Percentiles rank a stretch among this genome's conserved stretches.
These are phyloP conservation scores for Eruca vesicaria DNA, from an alignment of 441 rosid genomes.

Conservation along the genomic window DNA sequence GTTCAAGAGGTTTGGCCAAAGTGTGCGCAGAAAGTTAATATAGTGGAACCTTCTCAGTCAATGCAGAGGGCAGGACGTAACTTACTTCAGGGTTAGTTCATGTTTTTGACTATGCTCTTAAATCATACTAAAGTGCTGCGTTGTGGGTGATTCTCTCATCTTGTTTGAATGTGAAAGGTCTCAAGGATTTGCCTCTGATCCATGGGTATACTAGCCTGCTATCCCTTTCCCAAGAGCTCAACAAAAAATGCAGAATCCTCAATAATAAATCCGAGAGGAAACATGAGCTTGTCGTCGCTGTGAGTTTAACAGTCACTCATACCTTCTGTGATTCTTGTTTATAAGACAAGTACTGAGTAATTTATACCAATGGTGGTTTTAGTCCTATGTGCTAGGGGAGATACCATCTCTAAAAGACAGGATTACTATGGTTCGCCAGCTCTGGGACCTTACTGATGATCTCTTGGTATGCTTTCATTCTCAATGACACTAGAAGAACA, in stretches of 20 bases:
- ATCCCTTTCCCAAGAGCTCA: constrained; percentile 56
- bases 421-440: constrained; percentile 83
- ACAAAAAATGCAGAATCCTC: constrained; percentile 16
- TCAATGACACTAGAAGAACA: constrained; percentile 1
- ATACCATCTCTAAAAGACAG: constrained; percentile 88
- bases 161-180: constrained; percentile 41
- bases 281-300: constrained; percentile 96
- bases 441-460: constrained; percentile 94
- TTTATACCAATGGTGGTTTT: constrained; percentile 23
- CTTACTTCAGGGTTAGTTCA: constrained; percentile 67
- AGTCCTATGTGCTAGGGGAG: constrained; percentile 98
- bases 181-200: constrained; percentile 79
- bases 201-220: constrained; percentile 74
- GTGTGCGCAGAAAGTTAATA: constrained; percentile 61
- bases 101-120: not conserved
- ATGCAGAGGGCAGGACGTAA: constrained; percentile 92
- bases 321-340: not conserved
- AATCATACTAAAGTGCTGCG: not conserved
- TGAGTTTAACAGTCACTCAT: constrained; percentile 39
- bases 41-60: constrained; percentile 93
- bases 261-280: constrained; percentile 54
- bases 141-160: constrained; percentile 8
- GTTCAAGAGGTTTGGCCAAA: constrained; percentile 85
- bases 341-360: constrained; percentile 26
- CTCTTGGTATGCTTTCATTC: constrained; percentile 60